These are phyloP conservation scores for Candida yuanshanica DNA, from an alignment of 805 yeast species.

Conservation along the genomic window DNA sequence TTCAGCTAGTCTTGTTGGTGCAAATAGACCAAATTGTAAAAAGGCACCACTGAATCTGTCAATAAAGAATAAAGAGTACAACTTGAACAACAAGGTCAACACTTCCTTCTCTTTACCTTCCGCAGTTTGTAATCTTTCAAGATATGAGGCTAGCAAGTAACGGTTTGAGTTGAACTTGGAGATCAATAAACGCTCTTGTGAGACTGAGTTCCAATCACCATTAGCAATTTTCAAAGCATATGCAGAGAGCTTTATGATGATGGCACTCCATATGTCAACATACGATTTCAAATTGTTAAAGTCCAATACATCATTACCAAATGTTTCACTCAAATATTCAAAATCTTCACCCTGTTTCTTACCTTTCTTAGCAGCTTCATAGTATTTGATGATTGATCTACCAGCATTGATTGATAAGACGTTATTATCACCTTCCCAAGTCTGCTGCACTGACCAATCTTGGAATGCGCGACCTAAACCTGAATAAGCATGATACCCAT, in stretches of 20 bases:
- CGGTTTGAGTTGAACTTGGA: conserved; percentile 37
- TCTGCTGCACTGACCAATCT: conserved; percentile 97
- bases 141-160: conserved; percentile 29
- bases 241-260: conserved; percentile 28
- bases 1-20: conserved; percentile 40
- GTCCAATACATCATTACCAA: conserved; percentile 21
- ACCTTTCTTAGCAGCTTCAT: conserved; percentile 32
- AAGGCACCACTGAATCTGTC: conserved; percentile 70
- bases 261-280: conserved; percentile 29
- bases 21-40: conserved; percentile 54
- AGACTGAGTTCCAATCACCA: conserved; percentile 30
- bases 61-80: conserved; percentile 61
- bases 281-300: conserved; percentile 15
- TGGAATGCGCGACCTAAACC: conserved; percentile 84
- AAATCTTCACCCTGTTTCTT: conserved; percentile 26
- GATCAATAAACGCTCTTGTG: conserved; percentile 32
- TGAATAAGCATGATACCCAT: conserved; percentile 89
- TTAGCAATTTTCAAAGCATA: conserved; percentile 26
- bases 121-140: conserved; percentile 21
- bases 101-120: conserved; percentile 36
- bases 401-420: conserved; percentile 82
- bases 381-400: conserved; percentile 50
- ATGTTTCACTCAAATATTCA: conserved; percentile 26
- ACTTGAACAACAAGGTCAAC: conserved; percentile 48
- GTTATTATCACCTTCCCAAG: conserved; percentile 98